Base-by-base conservation (phyloP, 1,284 basidiomycete species). In the Schizophyllum commune region DNA sequence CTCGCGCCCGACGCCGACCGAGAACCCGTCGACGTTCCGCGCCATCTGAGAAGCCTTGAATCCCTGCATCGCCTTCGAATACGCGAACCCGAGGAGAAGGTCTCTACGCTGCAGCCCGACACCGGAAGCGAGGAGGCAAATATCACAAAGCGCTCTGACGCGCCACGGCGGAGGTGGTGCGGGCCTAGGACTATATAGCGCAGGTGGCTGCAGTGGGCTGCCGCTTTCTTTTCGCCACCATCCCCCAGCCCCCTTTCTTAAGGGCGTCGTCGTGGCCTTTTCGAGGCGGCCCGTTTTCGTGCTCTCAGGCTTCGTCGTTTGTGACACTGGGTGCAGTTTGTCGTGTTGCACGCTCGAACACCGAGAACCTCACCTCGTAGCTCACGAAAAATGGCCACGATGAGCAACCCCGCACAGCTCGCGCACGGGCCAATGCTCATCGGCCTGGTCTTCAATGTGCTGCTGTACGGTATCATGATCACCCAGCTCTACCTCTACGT, bases 401-500 rank as follows among this genome's bases (percentile, higher is more conserved):
- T 47, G 39, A 47, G 9, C 39, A 47, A 47, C 39, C 62, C 62
- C 1, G 62, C 62, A 17, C 60, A 64, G 19, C 9, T 64, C 51
- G 58, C 61, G 19, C 63, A 59, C 32, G 61, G 63, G 5, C 63
- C 63, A 1, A 67, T 73, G 62, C 68, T 72, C 59, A 70, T 67
- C 33, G 71, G 70, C n/a, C 67, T 68, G 33, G 59, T 68, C 1
- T 60, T 73, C 65, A 74, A 73, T 59, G 64, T 73, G 20, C 51
- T 73, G 8, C 65, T 75, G 6, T 73, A 71, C 56, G 74, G 72
- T 11, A 70, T 75, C 47, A 72, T 72, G 67, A 69, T 72, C 21
- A 67, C 69, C 0, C 73, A 65, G 57, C 60, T 59, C 15, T 55
- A 55, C 27, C 9, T 55, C 5, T 55, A 55, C 13, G 27, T 27